Percentiles rank a stretch among this genome's conserved stretches.
phyloP scores from a whole-genome alignment of 1,284 basidiomycete species.

The Dichomitus squalens region DNA sequence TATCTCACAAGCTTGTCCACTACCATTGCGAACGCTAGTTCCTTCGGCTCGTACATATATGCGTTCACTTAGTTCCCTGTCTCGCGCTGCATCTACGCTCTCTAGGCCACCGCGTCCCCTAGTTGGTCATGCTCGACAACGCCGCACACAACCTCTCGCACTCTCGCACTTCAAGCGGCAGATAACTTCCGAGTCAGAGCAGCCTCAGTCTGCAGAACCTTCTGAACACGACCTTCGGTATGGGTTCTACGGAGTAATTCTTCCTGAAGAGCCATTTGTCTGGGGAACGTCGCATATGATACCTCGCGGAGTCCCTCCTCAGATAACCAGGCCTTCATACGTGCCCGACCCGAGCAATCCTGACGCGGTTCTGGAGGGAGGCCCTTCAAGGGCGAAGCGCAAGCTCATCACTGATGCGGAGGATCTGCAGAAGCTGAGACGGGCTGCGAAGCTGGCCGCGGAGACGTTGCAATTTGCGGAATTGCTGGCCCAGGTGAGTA shows the following conservation, averaged over 20 bases:
- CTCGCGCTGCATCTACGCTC: not conserved
- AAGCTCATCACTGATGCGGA: slow-evolving; percentile 56
- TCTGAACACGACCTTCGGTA: slow-evolving; percentile 24
- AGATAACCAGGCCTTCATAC: slow-evolving; percentile 67
- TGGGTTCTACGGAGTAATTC: slow-evolving; percentile 63
- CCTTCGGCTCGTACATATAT: not conserved
- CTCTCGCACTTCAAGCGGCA: not conserved
- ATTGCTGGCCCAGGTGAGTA: slow-evolving; percentile 56
- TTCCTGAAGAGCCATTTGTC: slow-evolving; percentile 66
- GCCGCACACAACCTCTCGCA: not conserved
- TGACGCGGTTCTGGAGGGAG: slow-evolving; percentile 7
- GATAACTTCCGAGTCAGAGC: not conserved
- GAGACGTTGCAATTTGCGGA: slow-evolving; percentile 61
- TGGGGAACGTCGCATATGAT: slow-evolving; percentile 66
- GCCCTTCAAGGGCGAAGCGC: slow-evolving; percentile 35
- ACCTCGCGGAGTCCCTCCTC: slow-evolving; percentile 57
- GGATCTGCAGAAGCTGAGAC: slow-evolving; percentile 59
- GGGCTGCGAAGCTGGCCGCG: slow-evolving; percentile 63
- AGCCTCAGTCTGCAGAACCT: not conserved
- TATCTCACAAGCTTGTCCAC: not conserved
- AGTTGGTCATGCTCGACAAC: not conserved
- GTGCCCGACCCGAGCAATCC: slow-evolving; percentile 34
- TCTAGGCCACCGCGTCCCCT: not conserved
- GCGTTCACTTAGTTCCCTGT: not conserved
- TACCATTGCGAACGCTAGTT: not conserved